These are phyloP conservation scores for Allium fistulosum DNA, from an alignment of 106 monocot species.

Conservation along the genomic window DNA sequence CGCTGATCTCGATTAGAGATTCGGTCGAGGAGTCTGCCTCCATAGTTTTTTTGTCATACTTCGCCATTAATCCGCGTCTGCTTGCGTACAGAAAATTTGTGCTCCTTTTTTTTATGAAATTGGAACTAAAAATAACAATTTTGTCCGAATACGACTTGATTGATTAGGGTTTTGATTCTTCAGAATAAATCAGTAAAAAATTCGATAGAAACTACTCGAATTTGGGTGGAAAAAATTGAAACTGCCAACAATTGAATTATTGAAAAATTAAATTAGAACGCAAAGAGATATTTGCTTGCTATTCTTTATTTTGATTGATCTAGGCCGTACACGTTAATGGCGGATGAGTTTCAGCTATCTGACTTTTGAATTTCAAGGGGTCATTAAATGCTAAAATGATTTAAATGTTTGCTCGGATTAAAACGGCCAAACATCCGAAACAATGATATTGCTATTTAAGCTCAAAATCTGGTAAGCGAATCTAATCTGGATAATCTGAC, in stretches of 20 bases:
- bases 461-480: too few species aligned
- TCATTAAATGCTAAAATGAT: too few species aligned
- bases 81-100: neutral
- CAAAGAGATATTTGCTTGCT: too few species aligned
- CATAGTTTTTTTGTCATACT: neutral
- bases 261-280: neutral
- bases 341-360: neutral
- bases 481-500: too few species aligned
- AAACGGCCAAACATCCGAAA: too few species aligned
- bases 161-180: neutral
- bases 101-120: neutral
- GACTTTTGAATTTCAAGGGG: too few species aligned
- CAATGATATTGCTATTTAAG: too few species aligned
- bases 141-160: conserved; percentile 2
- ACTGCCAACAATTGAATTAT: neutral
- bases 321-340: conserved; percentile 6
- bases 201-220: neutral
- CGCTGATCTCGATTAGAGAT: conserved; percentile 49
- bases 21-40: conserved; percentile 30
- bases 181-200: neutral
- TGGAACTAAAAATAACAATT: neutral
- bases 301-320: neutral
- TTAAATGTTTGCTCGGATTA: too few species aligned
- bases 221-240: neutral
- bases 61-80: neutral